Base-by-base conservation (phyloP, 2,329 filamentous ascomycete species). In the Epichloe brachyelytri region DNA sequence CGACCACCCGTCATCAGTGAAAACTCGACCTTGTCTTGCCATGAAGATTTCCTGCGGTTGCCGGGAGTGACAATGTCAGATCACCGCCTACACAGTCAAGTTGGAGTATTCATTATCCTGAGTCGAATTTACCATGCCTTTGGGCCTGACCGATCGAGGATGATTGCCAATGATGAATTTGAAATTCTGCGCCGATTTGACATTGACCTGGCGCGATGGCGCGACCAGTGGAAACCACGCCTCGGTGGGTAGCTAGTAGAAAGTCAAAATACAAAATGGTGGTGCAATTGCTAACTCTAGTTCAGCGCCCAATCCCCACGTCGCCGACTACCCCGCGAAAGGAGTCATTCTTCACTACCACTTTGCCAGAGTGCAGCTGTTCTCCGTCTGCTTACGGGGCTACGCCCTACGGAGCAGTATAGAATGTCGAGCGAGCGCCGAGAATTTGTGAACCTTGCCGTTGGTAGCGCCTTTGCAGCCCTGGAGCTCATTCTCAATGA, bases 1-100 rank as follows among this genome's bases (percentile, higher is more conserved):
- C 68, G 80, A 15, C 78, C 79, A 4, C 77, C 79, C 0, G 75
- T 82, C 10, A 79, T 81, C 19, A 71, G 75, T 47, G 79, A 82
- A 54, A 72, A 79, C 53, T 65, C 70, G 15, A 73, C 74, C 0
- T 78, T 83, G 38, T 71, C 72, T n/a, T 73, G 77, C 20, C 75
- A 78, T 59, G 75, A 81, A 54, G 65, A 69, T 2, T 77, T 81
- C 51, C 64, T 82, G 26, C 67, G 71, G 33, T 67, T 71, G 0
- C 70, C 73, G 0, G 68, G 71, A 48, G 71, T 73, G n/a, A 74
- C 73, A 0, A 71, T 77, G 12, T 71, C 73, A 0, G 79, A 83
- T 54, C 69, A 74, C 48, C 70, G 79, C 19, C 65, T 82, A 2
- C 68, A 79, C 43, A 79, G 76, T 20, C 80, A 83, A 56, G 78